Percentiles rank a stretch among this genome's conserved stretches.
phyloP scores from a whole-genome alignment of 441 rosid species.

The Brassica hybrid region DNA sequence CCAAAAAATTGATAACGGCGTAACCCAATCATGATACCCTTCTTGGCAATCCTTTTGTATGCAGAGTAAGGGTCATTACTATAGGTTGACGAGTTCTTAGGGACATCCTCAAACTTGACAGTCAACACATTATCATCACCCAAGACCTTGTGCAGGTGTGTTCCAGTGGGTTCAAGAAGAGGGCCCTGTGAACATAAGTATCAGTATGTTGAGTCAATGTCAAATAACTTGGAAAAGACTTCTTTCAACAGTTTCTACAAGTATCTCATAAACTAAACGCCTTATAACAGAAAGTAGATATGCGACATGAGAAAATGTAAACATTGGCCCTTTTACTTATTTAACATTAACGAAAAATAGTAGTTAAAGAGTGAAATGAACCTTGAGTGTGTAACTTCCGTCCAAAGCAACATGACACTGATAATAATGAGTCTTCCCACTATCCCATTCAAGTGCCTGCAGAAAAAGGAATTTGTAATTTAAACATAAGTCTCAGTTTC shows the following conservation, averaged over 20 bases:
- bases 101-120: too few species aligned
- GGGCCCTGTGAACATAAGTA: constrained; percentile 63
- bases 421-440: constrained; percentile 54
- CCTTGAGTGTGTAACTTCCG: constrained; percentile 68
- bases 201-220: too few species aligned
- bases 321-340: not conserved
- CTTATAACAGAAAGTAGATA: not conserved
- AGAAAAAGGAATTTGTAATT: constrained; percentile 1
- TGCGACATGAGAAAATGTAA: constrained; percentile 2
- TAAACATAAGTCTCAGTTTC: too few species aligned
- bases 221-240: not conserved
- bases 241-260: not conserved
- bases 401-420: constrained; percentile 56
- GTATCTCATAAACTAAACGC: too few species aligned
- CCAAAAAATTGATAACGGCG: constrained; percentile 78
- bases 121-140: too few species aligned
- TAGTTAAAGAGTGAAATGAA: constrained; percentile 29
- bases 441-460: constrained; percentile 63
- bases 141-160: constrained; percentile 75
- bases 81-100: too few species aligned
- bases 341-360: not conserved
- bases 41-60: constrained; percentile 49
- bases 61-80: too few species aligned
- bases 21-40: constrained; percentile 70
- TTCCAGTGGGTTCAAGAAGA: constrained; percentile 42